These are phyloP conservation scores for Eucalyptus brandiana DNA, from an alignment of 345 rosid species.

Conservation along the genomic window DNA sequence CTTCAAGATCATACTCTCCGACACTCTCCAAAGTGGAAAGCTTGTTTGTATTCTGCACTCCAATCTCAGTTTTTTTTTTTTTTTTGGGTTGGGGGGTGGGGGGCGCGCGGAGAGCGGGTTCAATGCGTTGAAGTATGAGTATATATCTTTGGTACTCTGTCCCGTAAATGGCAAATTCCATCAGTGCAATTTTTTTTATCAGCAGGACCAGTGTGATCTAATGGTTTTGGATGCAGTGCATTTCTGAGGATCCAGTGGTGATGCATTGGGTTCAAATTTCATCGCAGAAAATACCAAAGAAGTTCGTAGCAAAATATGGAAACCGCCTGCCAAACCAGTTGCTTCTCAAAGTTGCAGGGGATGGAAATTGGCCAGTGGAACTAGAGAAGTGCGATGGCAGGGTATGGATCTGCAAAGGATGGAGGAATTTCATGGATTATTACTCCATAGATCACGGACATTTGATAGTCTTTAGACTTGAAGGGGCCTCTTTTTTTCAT, in stretches of 20 bases:
- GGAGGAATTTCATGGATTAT: neutral
- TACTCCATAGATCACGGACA: neutral
- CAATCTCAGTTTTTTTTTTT: neutral
- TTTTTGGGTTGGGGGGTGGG: accelerated
- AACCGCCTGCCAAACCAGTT: neutral
- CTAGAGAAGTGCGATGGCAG: neutral
- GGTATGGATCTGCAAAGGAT: neutral
- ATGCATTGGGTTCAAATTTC: neutral
- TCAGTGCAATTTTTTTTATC: neutral
- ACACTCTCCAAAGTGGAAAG: neutral
- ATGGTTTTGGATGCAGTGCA: neutral
- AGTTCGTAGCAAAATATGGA: neutral
- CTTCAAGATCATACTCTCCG: neutral
- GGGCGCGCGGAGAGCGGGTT: neutral
- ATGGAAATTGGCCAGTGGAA: neutral
- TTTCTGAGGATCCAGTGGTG: too few species aligned
- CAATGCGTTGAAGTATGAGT: neutral
- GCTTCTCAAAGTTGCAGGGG: neutral
- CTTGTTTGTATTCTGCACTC: neutral
- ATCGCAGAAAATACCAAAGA: neutral
- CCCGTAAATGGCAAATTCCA: neutral
- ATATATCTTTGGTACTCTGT: neutral
- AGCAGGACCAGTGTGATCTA: neutral
- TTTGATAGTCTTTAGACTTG: neutral
- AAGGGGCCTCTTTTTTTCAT: neutral